Percentiles rank a stretch among this genome's conserved stretches.
Conservation (phyloP, 139 green algal genomes). For the Micromonas pusilla region DNA sequence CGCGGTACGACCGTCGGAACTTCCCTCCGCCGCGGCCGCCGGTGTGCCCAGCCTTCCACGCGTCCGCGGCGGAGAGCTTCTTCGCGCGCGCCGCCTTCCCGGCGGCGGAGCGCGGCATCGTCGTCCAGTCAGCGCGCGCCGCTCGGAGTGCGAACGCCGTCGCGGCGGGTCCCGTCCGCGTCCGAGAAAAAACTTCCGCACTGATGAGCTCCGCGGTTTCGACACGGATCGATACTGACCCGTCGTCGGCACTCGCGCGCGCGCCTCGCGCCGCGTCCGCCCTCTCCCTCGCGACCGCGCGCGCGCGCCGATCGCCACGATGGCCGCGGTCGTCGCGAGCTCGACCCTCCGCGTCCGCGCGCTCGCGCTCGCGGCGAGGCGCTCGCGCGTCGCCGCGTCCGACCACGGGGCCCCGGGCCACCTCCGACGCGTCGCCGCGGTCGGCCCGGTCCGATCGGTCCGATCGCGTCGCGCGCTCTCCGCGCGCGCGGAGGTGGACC, state of each 20-base stretch:
- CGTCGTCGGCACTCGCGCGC: not conserved
- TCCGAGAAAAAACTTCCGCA: no score
- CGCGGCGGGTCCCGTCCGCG: no score
- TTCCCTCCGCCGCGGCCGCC: no score
- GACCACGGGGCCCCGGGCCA: no score
- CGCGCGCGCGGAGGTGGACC: constrained; percentile 16
- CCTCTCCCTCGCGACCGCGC: not conserved
- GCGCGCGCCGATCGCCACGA: not conserved
- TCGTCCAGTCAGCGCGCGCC: not conserved
- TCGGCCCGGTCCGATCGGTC: no score
- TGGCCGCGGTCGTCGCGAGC: not conserved
- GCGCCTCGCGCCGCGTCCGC: not conserved
- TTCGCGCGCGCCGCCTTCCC: not conserved
- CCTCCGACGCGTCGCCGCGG: no score
- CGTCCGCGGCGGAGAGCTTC: not conserved
- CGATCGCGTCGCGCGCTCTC: not conserved
- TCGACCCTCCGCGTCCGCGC: not conserved
- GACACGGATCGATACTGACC: no score
- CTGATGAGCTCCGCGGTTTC: no score
- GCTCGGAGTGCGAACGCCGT: no score
- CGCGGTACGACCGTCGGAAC: not conserved
- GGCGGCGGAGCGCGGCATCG: not conserved
- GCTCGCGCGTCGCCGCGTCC: no score
- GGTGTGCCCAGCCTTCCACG: not conserved
- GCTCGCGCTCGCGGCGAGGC: no score